phyloP scores from a whole-genome alignment of 2,329 filamentous ascomycete genomes.

The Clonostachys rosea region DNA sequence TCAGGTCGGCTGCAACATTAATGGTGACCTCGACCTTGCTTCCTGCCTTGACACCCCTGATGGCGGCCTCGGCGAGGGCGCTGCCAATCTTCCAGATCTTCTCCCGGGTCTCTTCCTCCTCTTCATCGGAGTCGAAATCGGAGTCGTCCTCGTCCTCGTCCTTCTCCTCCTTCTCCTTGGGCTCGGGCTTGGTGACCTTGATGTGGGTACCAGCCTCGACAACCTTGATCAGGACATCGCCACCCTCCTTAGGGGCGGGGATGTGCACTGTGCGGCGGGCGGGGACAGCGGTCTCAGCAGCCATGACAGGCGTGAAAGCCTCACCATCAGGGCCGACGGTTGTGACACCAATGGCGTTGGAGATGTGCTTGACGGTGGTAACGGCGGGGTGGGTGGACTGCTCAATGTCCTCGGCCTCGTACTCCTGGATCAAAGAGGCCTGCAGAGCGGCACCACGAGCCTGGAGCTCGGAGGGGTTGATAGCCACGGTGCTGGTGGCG shows the following conservation, averaged over 20 bases:
- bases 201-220: constrained; percentile 88
- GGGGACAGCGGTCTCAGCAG: constrained; percentile 83
- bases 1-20: constrained; percentile 77
- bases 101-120: constrained; percentile 82
- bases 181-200: constrained; percentile 85
- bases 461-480: constrained; percentile 91
- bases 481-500: constrained; percentile 68
- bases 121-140: constrained; percentile 64
- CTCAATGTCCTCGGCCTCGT: constrained; percentile 88
- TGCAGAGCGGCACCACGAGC: constrained; percentile 92
- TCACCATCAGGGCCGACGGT: constrained; percentile 53
- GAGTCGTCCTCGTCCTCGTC: constrained; percentile 57
- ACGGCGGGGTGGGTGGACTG: constrained; percentile 95
- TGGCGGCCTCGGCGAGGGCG: constrained; percentile 77
- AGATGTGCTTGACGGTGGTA: constrained; percentile 87
- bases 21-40: constrained; percentile 92
- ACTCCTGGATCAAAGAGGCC: constrained; percentile 90
- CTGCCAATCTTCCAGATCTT: constrained; percentile 88
- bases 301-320: constrained; percentile 75
- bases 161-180: constrained; percentile 68
- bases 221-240: constrained; percentile 83
- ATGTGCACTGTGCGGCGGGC: constrained; percentile 82
- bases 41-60: constrained; percentile 81
- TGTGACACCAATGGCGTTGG: constrained; percentile 83
- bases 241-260: constrained; percentile 70